phyloP scores from a whole-genome alignment of 495 filamentous ascomycete genomes.

The Stereocaulon alpinum region DNA sequence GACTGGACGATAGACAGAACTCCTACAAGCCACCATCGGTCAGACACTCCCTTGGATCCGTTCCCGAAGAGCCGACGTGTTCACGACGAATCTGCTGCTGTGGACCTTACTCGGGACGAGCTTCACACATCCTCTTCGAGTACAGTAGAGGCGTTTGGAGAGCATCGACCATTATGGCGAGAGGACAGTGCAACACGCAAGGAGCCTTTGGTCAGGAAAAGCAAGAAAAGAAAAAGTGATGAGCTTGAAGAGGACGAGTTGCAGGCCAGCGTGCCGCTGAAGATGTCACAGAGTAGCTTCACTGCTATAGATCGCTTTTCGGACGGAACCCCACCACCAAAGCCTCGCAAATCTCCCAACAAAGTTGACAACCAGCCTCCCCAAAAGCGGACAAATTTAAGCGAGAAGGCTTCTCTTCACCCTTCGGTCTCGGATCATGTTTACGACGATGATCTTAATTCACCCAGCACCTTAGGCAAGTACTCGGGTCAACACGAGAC shows the following conservation, averaged over 20 bases:
- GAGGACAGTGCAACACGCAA: conserved; percentile 44
- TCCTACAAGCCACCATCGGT: conserved; percentile 20
- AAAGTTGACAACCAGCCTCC: not conserved
- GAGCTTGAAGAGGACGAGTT: conserved; percentile 45
- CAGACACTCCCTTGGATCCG: conserved; percentile 19
- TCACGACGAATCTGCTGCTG: conserved; percentile 41
- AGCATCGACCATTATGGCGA: conserved; percentile 46
- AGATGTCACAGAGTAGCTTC: conserved; percentile 22
- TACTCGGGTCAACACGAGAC: not conserved
- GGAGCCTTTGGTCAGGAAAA: conserved; percentile 38
- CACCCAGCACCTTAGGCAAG: conserved; percentile 5
- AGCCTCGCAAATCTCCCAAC: conserved; percentile 10
- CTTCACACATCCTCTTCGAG: conserved; percentile 31
- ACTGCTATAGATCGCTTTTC: conserved; percentile 26
- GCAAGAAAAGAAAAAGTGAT: conserved; percentile 66
- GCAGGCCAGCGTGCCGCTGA: conserved; percentile 10
- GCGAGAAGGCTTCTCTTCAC: not conserved
- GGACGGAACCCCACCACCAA: conserved; percentile 24
- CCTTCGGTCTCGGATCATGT: conserved; percentile 1
- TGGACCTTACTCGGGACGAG: conserved; percentile 63
- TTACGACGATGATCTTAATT: conserved; percentile 12
- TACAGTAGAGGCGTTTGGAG: conserved; percentile 40
- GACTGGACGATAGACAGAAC: conserved; percentile 11
- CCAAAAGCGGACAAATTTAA: not conserved
- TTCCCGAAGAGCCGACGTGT: conserved; percentile 17